These are phyloP conservation scores for Glebionis coronaria DNA, from an alignment of 129 eudicot species.

Conservation along the genomic window DNA sequence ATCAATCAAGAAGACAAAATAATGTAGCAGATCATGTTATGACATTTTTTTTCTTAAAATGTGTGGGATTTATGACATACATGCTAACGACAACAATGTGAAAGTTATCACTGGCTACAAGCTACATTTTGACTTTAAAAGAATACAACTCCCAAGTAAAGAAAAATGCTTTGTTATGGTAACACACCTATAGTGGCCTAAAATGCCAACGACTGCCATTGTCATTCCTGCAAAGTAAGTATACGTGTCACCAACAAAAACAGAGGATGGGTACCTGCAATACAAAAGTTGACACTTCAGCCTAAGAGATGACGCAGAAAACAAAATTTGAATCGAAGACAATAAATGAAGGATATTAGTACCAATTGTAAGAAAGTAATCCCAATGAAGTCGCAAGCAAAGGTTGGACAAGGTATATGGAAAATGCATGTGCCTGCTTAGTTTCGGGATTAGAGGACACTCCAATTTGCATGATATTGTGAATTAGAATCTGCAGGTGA, in stretches of 20 bases:
- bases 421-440: constrained; percentile 96
- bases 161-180: background rate
- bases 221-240: constrained; percentile 99
- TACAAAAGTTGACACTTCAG: constrained; percentile 8
- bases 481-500: constrained; percentile 70
- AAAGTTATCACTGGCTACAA: too few relatives aligned
- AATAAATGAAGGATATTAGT: constrained; percentile 6
- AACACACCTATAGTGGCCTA: constrained; percentile 92
- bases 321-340: background rate
- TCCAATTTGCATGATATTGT: constrained; percentile 96
- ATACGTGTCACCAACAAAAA: constrained; percentile 97
- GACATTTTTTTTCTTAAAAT: too few relatives aligned
- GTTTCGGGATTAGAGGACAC: constrained; percentile 64
- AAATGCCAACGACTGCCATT: constrained; percentile 95
- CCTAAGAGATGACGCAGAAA: constrained; percentile 11
- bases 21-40: too few relatives aligned
- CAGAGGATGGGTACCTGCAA: constrained; percentile 95
- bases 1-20: too few relatives aligned
- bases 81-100: too few relatives aligned
- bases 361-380: constrained; percentile 95
- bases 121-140: background rate
- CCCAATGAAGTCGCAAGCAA: constrained; percentile 93
- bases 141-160: constrained; percentile 7
- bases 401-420: constrained; percentile 92
- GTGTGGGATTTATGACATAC: too few relatives aligned